Evolutionary conservation across 148 eudicot genomes (phyloP).

Genomic region (Amaranthus hypochondriacus): DNA sequence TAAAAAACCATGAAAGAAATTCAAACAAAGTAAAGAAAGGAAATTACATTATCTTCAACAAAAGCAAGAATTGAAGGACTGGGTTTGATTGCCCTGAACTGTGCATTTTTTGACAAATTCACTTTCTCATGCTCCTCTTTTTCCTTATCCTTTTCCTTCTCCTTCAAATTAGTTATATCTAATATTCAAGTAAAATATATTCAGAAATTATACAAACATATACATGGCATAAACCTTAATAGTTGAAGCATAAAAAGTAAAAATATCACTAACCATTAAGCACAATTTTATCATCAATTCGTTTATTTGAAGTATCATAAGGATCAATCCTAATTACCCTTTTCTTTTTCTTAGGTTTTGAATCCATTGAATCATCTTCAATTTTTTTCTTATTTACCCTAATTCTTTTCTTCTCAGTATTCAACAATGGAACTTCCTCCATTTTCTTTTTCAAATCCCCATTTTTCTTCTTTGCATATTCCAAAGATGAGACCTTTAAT

Average conservation of each 20-base stretch:
- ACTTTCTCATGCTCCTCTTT: conserved; percentile 33
- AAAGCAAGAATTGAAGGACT: conserved; percentile 72
- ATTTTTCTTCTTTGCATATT: conserved; percentile 15
- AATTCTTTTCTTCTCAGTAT: conserved; percentile 23
- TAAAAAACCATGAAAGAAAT: background rate
- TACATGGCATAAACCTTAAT: background rate
- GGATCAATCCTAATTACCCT: conserved; percentile 46
- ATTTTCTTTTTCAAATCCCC: conserved; percentile 5
- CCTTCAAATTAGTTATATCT: conserved; percentile 43
- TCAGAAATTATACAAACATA: background rate
- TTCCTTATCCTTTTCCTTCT: conserved; percentile 40
- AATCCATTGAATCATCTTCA: conserved; percentile 27
- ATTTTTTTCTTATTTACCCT: conserved; percentile 20
- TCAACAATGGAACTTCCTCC: conserved; percentile 6
- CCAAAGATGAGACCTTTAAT: conserved; percentile 19
- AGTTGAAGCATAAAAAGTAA: background rate
- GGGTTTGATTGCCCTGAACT: conserved; percentile 89
- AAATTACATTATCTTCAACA: conserved; percentile 76
- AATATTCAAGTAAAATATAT: conserved; percentile 11
- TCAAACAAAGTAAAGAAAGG: background rate
- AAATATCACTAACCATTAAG: conserved; percentile 34
- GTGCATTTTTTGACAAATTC: conserved; percentile 78
- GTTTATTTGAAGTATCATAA: conserved; percentile 51
- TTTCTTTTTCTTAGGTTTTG: conserved; percentile 41
- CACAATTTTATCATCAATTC: conserved; percentile 46